Evolutionary conservation across 2,329 filamentous ascomycete genomes (phyloP), one percentile per base, ranked within the genome.

Genomic region (Cladobotryum protrusum): DNA sequence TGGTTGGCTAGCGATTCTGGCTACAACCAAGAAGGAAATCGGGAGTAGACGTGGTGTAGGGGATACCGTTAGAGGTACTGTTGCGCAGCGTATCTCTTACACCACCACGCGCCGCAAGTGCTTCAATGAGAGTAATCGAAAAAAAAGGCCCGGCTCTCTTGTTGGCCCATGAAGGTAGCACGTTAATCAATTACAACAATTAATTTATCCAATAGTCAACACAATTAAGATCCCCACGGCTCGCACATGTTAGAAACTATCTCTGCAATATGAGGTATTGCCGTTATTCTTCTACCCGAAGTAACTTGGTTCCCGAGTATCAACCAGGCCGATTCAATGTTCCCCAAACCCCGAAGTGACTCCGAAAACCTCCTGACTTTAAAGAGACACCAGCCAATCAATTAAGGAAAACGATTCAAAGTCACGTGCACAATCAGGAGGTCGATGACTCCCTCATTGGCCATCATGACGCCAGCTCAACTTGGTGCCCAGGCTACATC

Each of bases 381-480:
- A 19, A 36, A 32, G 37, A 44, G 13, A 18, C 9, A 5, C 8
- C 4, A 37, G n/a, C 49, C 50, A 52, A 52, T 49, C 35, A 47
- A 12, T 24, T 24, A 7, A 8, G n/a, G 24, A 12, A n/a, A 12
- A 15, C n/a, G 6, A 12, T 12, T 3, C 6, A 6, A 44, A 44
- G 24, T 44, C 42, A 44, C 42, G 42, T 44, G 42, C 8, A 2
- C n/a, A 12, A 18, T 42, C 18, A 42, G 40, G 40, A 42, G 40
- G 43, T 13, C 0, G 11, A 14, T 8, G 14, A 24, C 43, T 43
- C 41, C 36, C 24, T 39, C 14, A 52, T 52, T 52, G 50, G 47
- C 47, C 40, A 19, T 40, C 36, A 52, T 49, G 46, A 49, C 50
- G 50, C 46, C 50, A 45, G 42, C 29, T 45, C 44, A 37, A 46